Conservation (phyloP, 2,329 filamentous ascomycete genomes). For the Phyllosticta citribraziliensis region DNA sequence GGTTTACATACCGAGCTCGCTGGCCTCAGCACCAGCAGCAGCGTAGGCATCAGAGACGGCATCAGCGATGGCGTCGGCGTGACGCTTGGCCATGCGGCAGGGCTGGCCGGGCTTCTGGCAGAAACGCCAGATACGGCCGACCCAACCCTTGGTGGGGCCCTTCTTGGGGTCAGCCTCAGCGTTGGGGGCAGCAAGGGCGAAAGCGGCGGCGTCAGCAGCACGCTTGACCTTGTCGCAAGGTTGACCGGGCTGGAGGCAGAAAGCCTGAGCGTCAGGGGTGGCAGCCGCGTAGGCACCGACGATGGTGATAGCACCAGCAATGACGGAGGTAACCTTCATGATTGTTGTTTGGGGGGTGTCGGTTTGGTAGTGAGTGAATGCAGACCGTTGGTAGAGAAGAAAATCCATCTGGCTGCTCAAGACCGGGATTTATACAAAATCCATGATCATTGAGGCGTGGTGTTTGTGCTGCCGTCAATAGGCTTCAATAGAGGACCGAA, state of each 20-base stretch:
- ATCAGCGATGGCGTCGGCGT: neutral
- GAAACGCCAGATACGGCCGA: conserved; percentile 11
- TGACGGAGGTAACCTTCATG: conserved; percentile 41
- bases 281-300: conserved; percentile 32
- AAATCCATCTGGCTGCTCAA: conserved; percentile 2
- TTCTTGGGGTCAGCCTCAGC: conserved; percentile 12
- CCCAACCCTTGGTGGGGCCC: conserved; percentile 9
- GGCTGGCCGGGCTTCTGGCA: conserved; percentile 9
- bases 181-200: conserved; percentile 16
- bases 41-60: neutral
- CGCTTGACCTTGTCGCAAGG: conserved; percentile 23
- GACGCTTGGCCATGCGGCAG: conserved; percentile 10
- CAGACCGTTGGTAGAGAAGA: conserved; percentile 12
- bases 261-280: conserved; percentile 23
- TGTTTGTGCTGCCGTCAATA: neutral
- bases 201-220: conserved; percentile 23
- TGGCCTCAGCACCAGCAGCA: conserved; percentile 9
- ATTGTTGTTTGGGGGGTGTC: conserved; percentile 16
- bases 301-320: conserved; percentile 32
- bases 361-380: conserved; percentile 11
- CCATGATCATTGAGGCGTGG: neutral
- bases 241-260: conserved; percentile 20
- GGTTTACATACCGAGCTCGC: conserved; percentile 9
- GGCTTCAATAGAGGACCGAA: conserved; percentile 11
- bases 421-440: neutral